Base-by-base conservation (phyloP, 2,329 filamentous ascomycete genomes). In the Zymoseptoria ardabiliae region DNA sequence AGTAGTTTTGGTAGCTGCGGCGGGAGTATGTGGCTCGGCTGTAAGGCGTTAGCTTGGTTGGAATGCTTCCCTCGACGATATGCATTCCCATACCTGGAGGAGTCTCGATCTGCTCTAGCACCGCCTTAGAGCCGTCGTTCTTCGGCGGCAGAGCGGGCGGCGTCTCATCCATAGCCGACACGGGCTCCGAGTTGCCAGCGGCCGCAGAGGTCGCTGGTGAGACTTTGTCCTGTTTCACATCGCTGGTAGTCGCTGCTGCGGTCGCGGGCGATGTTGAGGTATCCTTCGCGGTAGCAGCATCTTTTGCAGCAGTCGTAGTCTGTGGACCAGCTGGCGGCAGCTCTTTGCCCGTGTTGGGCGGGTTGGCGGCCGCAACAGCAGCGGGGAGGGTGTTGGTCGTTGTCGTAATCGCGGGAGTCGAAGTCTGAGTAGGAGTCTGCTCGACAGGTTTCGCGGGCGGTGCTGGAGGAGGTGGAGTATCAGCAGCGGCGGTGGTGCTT, bases 291-390 rank as follows among this genome's bases (percentile, higher is more conserved):
- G 61, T 49, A 17, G 53, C 22, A 50, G 58, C 56, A 9, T 58
- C 56, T 20, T 57, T 45, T 25, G 52, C 19, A 19, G 45, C 25
- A n/a, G 56, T 20, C 2, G 51, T 30, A 13, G 30, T 28, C 51
- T 25, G 25, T 28, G 56, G 52, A 19, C 48, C 57, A n/a, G 28
- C 19, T n/a, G 53, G 53, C 13, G 64, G 64, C 2, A 66, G 58
- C 54, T 64, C 59, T 51, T 66, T 65, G 53, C 63, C 62, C 49
- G 59, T 65, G 54, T 64, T 58, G 9, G 64, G 61, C n/a, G 61
- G 58, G 21, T 54, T 50, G 20, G 50, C 51, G n/a, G 10, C 45
- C 11, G 35, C 35, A 13, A 35, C 52, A 25, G 57, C 20, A 22
- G 49, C 48, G 11, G 48, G 35, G 8, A 52, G 17, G 13, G 57